Evolutionary conservation across 2,329 filamentous ascomycete genomes (phyloP).

Genomic region (Colletotrichum navitas): DNA sequence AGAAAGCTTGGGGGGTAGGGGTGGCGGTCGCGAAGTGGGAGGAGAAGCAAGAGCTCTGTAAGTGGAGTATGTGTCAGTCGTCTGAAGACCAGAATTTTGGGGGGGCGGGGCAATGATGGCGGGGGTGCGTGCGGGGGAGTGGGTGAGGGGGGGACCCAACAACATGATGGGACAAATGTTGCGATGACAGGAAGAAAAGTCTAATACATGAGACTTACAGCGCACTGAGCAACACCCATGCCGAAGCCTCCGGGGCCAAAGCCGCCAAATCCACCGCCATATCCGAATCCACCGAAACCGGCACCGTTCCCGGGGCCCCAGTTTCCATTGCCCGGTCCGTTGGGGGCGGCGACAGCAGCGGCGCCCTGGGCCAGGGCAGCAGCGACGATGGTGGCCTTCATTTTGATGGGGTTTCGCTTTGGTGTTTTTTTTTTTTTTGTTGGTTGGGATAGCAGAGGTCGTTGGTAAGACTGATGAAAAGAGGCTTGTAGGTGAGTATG

Average conservation of each 20-base stretch:
- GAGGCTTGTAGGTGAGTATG: background rate
- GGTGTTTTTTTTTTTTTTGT: background rate
- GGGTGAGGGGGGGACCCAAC: no score
- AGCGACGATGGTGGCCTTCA: constrained; percentile 39
- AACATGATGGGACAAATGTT: constrained; percentile 10
- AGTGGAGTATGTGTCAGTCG: background rate
- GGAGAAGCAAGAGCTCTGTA: constrained; percentile 45
- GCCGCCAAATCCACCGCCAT: constrained; percentile 27
- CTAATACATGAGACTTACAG: constrained; percentile 20
- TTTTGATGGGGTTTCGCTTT: constrained; percentile 8
- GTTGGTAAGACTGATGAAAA: background rate
- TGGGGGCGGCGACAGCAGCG: constrained; percentile 30
- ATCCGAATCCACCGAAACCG: constrained; percentile 33
- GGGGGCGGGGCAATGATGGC: no score
- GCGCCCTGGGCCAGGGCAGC: constrained; percentile 35
- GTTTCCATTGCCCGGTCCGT: constrained; percentile 29
- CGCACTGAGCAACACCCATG: constrained; percentile 28
- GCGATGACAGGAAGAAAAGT: background rate
- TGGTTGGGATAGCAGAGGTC: background rate
- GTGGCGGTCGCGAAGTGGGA: constrained; percentile 46
- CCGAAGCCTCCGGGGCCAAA: constrained; percentile 34
- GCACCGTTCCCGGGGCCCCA: constrained; percentile 28
- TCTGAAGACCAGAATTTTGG: background rate
- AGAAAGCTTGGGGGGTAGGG: constrained; percentile 45
- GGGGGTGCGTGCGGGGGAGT: background rate